Percentiles rank a stretch among this genome's conserved stretches.
Conservation (phyloP, 495 filamentous ascomycete species). For the Neurospora discreta region DNA sequence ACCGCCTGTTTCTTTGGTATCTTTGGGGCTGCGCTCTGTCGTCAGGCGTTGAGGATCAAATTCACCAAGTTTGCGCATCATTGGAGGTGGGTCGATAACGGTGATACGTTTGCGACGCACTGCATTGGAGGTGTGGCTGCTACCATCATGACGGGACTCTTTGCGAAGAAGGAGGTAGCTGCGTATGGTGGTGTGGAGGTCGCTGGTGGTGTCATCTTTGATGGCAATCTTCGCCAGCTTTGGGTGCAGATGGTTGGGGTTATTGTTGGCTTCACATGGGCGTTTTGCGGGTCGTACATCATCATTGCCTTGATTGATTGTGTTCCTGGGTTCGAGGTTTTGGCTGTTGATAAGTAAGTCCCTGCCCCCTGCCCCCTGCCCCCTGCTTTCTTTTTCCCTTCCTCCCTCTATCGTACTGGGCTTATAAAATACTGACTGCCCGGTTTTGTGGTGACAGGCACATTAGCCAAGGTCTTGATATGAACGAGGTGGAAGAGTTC, state of each 20-base stretch:
- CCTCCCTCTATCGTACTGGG: not conserved
- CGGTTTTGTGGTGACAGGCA: slow-evolving; percentile 5
- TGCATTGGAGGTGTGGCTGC: slow-evolving; percentile 64
- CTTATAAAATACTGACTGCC: slow-evolving; percentile 3
- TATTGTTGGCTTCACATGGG: slow-evolving; percentile 16
- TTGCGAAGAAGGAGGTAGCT: slow-evolving; percentile 37
- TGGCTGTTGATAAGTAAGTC: slow-evolving; percentile 19
- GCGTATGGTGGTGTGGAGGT: slow-evolving; percentile 19
- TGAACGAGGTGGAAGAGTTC: slow-evolving; percentile 18
- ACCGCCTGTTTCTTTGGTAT: slow-evolving; percentile 73
- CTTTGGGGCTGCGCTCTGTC: slow-evolving; percentile 75
- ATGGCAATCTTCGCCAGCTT: slow-evolving; percentile 12
- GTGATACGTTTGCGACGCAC: slow-evolving; percentile 74
- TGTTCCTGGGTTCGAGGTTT: slow-evolving; percentile 17
- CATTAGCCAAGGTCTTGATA: slow-evolving; percentile 17
- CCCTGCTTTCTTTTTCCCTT: not conserved
- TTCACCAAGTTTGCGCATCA: slow-evolving; percentile 43
- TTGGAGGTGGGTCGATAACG: slow-evolving; percentile 52
- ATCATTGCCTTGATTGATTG: slow-evolving; percentile 20
- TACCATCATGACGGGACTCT: slow-evolving; percentile 67
- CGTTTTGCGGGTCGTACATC: slow-evolving; percentile 15
- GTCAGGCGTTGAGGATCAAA: slow-evolving; percentile 84
- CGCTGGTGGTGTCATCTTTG: slow-evolving; percentile 16
- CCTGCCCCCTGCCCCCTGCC: not conserved
- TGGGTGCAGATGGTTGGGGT: slow-evolving; percentile 20